phyloP scores from a whole-genome alignment of 495 filamentous ascomycete genomes.

The Elasticomyces elasticus region DNA sequence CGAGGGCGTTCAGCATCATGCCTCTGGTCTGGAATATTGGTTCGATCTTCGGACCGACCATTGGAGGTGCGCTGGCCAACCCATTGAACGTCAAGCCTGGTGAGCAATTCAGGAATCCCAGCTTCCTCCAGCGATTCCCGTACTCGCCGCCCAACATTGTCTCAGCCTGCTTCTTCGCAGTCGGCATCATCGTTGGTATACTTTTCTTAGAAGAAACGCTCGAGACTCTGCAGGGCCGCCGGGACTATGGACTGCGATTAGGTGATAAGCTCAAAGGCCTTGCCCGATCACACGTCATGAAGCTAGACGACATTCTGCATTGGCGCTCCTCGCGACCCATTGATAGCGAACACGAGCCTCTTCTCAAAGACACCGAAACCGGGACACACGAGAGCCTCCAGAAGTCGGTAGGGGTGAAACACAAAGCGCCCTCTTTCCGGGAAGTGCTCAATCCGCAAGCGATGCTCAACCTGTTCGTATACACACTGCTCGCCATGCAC shows the following conservation, averaged over 20 bases:
- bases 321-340: not conserved
- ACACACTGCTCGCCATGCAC: conserved; percentile 66
- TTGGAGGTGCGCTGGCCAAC: conserved; percentile 76
- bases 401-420: conserved; percentile 24
- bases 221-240: conserved; percentile 48
- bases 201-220: conserved; percentile 75
- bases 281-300: conserved; percentile 16
- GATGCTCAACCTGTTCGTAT: conserved; percentile 61
- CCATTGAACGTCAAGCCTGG: conserved; percentile 60
- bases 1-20: conserved; percentile 75
- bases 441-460: conserved; percentile 70
- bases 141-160: conserved; percentile 77
- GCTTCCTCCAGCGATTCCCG: conserved; percentile 62
- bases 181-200: conserved; percentile 59
- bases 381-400: not conserved
- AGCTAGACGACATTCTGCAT: conserved; percentile 18
- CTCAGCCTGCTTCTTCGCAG: conserved; percentile 57
- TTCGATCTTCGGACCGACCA: conserved; percentile 80
- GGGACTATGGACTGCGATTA: conserved; percentile 60
- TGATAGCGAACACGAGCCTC: conserved; percentile 24
- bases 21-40: conserved; percentile 65
- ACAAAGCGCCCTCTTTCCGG: conserved; percentile 35
- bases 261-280: conserved; percentile 40
- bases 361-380: conserved; percentile 17
- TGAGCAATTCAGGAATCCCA: conserved; percentile 41